Percentiles rank a stretch among this genome's conserved stretches.
Evolutionary conservation across 176 grass and related monocot genomes (phyloP).

Genomic region (Oropetium thomaeum): DNA sequence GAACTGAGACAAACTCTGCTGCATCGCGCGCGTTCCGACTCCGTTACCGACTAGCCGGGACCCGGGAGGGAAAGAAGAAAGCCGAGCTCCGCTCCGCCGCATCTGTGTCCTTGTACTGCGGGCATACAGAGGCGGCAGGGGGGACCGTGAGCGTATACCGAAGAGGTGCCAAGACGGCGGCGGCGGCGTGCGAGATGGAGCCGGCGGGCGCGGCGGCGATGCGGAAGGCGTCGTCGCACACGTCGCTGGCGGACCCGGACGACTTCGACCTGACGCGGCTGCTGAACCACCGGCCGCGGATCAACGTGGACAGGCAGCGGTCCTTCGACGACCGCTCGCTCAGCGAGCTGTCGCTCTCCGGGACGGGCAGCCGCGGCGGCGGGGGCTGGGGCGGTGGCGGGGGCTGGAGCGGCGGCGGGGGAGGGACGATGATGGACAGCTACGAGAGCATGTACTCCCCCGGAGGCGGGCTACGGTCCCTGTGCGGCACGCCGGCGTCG

Average conservation of each 20-base stretch:
- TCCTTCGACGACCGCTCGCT: slow-evolving; percentile 85
- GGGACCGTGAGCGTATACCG: neutral
- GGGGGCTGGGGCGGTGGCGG: no score
- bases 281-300: slow-evolving; percentile 62
- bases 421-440: slow-evolving; percentile 22
- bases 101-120: neutral
- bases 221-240: slow-evolving; percentile 52
- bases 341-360: slow-evolving; percentile 49
- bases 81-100: neutral
- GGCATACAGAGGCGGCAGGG: neutral
- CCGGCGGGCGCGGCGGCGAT: slow-evolving; percentile 33
- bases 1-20: slow-evolving; percentile 14
- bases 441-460: slow-evolving; percentile 77
- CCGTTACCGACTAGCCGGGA: neutral
- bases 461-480: slow-evolving; percentile 49
- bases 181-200: slow-evolving; percentile 58
- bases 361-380: slow-evolving; percentile 8
- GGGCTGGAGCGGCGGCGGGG: neutral
- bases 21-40: neutral
- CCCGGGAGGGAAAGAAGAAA: no score
- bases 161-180: slow-evolving; percentile 27
- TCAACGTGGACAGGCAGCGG: slow-evolving; percentile 83
- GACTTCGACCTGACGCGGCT: slow-evolving; percentile 75
- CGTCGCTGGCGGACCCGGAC: slow-evolving; percentile 59
- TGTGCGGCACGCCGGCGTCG: slow-evolving; percentile 56